A percentile compares a stretch with the other conserved stretches of the same genome.
Conservation (phyloP, 306 rosid species). For the Argentina anserina region DNA sequence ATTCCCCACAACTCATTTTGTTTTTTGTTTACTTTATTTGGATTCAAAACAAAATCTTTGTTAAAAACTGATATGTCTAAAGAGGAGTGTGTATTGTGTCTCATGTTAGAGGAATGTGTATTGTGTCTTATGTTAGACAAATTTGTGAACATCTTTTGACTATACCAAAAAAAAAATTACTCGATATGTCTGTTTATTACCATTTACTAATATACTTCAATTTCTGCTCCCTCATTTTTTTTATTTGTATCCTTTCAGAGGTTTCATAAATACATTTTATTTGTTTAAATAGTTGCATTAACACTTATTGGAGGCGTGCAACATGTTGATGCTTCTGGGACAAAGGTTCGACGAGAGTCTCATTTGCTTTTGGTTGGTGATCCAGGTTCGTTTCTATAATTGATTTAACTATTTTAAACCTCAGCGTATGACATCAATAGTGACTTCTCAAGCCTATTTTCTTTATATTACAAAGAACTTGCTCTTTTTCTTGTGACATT, state of each 20-base stretch:
- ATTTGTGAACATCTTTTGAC: neutral
- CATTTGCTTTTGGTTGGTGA: slow-evolving; percentile 95
- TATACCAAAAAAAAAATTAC: neutral
- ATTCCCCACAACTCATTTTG: neutral
- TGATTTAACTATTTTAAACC: neutral
- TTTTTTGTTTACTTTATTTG: neutral
- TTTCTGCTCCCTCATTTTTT: neutral
- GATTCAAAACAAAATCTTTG: neutral
- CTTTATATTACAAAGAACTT: neutral
- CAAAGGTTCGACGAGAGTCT: slow-evolving; percentile 93
- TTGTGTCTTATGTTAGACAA: neutral
- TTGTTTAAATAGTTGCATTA: slow-evolving; percentile 61
- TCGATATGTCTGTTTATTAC: neutral
- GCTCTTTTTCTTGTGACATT: neutral
- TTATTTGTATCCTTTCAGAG: neutral
- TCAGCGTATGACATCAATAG: neutral
- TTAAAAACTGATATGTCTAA: neutral
- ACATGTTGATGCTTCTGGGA: slow-evolving; percentile 87
- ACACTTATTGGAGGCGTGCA: slow-evolving; percentile 97
- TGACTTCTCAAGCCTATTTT: neutral
- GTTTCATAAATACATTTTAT: slow-evolving; percentile 14
- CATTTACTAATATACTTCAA: neutral
- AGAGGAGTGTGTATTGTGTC: neutral
- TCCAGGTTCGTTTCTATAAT: slow-evolving; percentile 58
- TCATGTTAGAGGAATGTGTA: neutral